phyloP scores from a whole-genome alignment of 495 filamentous ascomycete genomes.

The Trichocladium antarcticum region DNA sequence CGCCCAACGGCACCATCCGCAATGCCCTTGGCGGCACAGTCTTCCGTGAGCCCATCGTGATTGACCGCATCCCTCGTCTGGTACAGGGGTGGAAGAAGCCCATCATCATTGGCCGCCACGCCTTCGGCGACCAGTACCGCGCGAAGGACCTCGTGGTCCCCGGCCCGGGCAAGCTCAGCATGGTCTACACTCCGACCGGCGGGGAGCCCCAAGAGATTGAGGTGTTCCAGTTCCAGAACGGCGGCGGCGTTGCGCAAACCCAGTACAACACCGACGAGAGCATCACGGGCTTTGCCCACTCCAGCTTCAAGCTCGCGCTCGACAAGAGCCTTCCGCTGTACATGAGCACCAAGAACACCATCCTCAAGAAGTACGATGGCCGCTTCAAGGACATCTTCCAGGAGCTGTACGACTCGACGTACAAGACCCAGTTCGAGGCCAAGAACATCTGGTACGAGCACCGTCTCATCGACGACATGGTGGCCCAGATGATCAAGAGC shows the following conservation, averaged over 20 bases:
- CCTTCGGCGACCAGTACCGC: constrained; percentile 97
- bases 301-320: constrained; percentile 88
- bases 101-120: constrained; percentile 97
- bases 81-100: constrained; percentile 96
- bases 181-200: constrained; percentile 80
- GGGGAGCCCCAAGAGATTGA: constrained; percentile 77
- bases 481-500: constrained; percentile 99
- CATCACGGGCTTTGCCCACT: constrained; percentile 87
- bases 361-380: constrained; percentile 96
- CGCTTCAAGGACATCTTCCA: constrained; percentile 99
- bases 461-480: constrained; percentile 98
- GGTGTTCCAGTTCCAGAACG: constrained; percentile 76
- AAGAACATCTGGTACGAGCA: constrained; percentile 98
- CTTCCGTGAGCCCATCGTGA: constrained; percentile 97
- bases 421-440: constrained; percentile 78
- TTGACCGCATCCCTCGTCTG: constrained; percentile 78
- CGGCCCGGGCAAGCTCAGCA: constrained; percentile 74
- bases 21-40: constrained; percentile 93
- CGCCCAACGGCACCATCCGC: constrained; percentile 95
- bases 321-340: constrained; percentile 80
- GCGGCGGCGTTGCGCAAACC: constrained; percentile 79
- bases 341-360: constrained; percentile 99
- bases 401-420: constrained; percentile 80
- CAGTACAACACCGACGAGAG: constrained; percentile 98
- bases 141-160: constrained; percentile 78